Base-by-base conservation (phyloP, 371 early-diverging fungal genomes). In the Actinomucor elegans region DNA sequence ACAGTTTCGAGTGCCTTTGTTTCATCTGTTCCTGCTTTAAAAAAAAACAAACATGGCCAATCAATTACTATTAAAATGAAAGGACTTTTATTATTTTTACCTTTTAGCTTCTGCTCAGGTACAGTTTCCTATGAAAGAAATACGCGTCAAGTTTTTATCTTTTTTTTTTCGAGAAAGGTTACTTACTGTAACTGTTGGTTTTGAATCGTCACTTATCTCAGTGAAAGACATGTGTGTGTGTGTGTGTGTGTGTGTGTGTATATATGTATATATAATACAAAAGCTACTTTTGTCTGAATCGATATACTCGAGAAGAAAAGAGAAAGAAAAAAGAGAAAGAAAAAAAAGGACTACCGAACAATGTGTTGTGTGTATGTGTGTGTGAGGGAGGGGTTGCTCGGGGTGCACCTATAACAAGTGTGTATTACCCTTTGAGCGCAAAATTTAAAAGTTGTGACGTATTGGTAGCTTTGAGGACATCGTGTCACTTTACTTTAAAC, bases 11-110 rank as follows among this genome's bases (percentile, higher is more conserved):
- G 10, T 37, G 40, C 51, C 40, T 50, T 40, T 15, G 51, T 50
- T 38, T 50, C 51, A 50, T 50, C 32, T n/a, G 51, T 40, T 40
- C 41, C 51, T 40, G 51, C 41, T 40, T 40, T 31, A 14, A n/a
- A 29, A 28, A 49, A 4, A 42, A 8, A 11, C 23, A 34, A 38
- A 50, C 51, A 40, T 29, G 24, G 4, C 51, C 51, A 50, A 50
- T 50, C 38, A 50, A 7, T n/a, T 26, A n/a, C n/a, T 8, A 11
- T 42, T 5, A 11, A 27, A 42, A 26, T 24, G 37, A 43, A 43
- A 43, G 20, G 15, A 6, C 11, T 37, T 18, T 37, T n/a, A 10
- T 43, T 15, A 43, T 20, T 17, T 47, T 48, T 49, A 31, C 38
- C 31, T 40, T 50, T 24, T 48, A 18, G 42, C 20, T 42, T 27